These are phyloP conservation scores for Candida ovalis DNA, from an alignment of 805 yeast species.

Conservation along the genomic window DNA sequence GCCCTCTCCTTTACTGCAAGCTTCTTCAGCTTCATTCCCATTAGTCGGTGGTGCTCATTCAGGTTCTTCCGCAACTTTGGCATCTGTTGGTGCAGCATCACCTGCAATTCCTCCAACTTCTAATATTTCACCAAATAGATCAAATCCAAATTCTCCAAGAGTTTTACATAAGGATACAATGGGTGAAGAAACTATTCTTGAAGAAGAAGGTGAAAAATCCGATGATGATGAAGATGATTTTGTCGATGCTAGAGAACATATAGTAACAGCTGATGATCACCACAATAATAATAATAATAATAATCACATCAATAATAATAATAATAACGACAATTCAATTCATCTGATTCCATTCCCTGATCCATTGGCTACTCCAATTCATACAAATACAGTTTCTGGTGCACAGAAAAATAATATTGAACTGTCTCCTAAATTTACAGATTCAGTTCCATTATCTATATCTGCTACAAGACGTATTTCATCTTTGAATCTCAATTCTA, in stretches of 20 bases:
- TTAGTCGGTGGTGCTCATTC: not conserved
- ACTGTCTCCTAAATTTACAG: not conserved
- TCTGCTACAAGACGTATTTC: slow-evolving; percentile 10
- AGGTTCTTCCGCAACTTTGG: not conserved
- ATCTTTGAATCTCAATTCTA: slow-evolving; percentile 7
- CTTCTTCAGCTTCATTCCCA: not conserved
- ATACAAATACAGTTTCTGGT: not conserved
- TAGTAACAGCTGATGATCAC: not conserved
- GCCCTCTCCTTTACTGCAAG: not conserved
- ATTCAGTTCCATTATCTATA: not conserved
- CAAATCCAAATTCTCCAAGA: not conserved
- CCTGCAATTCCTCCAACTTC: not conserved
- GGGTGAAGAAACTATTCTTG: slow-evolving; percentile 11
- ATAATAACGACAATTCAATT: not conserved
- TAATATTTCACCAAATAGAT: not conserved
- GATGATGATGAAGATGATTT: slow-evolving; percentile 14
- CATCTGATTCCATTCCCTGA: slow-evolving; percentile 12
- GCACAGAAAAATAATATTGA: not conserved
- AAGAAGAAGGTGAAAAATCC: slow-evolving; percentile 13
- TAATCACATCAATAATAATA: not conserved
- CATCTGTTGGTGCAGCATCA: not conserved
- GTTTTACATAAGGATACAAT: not conserved
- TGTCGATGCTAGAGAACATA: slow-evolving; percentile 26
- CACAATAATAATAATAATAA: not conserved
- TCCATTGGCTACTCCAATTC: slow-evolving; percentile 2